Evolutionary conservation across 768 basidiomycete genomes (phyloP).

Genomic region (Mrakia frigida): DNA sequence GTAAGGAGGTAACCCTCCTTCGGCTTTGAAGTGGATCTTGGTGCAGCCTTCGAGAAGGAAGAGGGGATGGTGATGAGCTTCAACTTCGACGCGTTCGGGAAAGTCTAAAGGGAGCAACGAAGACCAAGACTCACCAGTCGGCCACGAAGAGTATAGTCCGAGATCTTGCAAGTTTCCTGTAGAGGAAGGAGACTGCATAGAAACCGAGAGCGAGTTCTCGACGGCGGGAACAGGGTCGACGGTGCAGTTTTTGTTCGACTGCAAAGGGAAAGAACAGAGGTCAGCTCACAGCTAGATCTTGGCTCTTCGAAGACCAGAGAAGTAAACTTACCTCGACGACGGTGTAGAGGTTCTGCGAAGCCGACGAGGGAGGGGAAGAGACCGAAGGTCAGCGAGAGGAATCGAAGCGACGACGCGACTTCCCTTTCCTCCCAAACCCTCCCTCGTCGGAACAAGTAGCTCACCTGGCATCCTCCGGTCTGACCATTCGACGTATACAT

Average conservation of each 20-base stretch:
- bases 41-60: not conserved
- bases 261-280: too few species aligned
- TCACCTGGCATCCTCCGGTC: constrained; percentile 5
- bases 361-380: not conserved
- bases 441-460: too few species aligned
- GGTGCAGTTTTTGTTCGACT: not conserved
- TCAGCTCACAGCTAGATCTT: too few species aligned
- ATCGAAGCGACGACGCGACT: not conserved
- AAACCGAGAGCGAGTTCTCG: not conserved
- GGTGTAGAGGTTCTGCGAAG: not conserved
- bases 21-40: not conserved
- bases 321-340: not conserved
- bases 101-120: too few species aligned
- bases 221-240: not conserved
- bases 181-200: not conserved
- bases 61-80: not conserved
- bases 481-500: not conserved
- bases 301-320: too few species aligned
- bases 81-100: not conserved
- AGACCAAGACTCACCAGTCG: not conserved
- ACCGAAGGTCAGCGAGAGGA: not conserved
- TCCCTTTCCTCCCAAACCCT: too few species aligned
- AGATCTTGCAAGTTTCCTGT: not conserved
- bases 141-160: not conserved
- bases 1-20: not conserved